A percentile compares a stretch with the other conserved stretches of the same genome.
These are phyloP conservation scores for Rutstroemia sp. DNA, from an alignment of 2,329 filamentous ascomycete genomes.

Conservation along the genomic window DNA sequence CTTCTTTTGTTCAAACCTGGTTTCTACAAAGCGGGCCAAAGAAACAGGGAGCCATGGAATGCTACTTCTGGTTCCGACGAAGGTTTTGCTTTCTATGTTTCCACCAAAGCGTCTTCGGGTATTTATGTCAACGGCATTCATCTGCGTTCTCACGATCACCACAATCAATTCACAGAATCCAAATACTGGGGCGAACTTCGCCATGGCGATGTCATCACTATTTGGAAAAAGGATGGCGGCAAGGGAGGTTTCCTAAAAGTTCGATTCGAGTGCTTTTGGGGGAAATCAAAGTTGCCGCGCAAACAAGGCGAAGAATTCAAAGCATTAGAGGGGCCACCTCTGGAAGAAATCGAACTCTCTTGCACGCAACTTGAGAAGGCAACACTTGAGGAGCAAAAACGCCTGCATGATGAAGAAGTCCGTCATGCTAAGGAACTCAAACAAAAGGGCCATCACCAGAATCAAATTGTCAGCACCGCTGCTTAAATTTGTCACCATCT, in stretches of 20 bases:
- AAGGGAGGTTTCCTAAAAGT: slow-evolving; percentile 24
- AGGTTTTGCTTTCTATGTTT: slow-evolving; percentile 58
- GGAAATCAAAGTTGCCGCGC: slow-evolving; percentile 20
- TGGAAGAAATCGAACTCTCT: slow-evolving; percentile 21
- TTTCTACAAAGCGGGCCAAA: slow-evolving; percentile 47
- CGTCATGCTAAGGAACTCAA: background rate
- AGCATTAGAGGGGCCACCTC: slow-evolving; percentile 14
- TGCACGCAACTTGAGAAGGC: slow-evolving; percentile 20
- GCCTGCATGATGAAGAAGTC: background rate
- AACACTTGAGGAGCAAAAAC: slow-evolving; percentile 10
- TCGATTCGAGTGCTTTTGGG: slow-evolving; percentile 28
- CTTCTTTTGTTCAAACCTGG: slow-evolving; percentile 66
- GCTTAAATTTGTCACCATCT: no score
- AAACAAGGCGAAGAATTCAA: slow-evolving; percentile 15
- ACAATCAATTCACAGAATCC: slow-evolving; percentile 43
- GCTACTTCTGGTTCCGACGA: slow-evolving; percentile 21
- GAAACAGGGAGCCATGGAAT: slow-evolving; percentile 3
- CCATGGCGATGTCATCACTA: slow-evolving; percentile 67
- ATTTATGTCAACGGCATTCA: slow-evolving; percentile 70
- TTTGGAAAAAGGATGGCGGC: slow-evolving; percentile 43
- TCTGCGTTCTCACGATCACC: slow-evolving; percentile 49
- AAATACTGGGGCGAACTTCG: slow-evolving; percentile 61
- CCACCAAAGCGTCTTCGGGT: slow-evolving; percentile 69
- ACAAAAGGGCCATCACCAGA: background rate
- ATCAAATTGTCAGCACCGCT: background rate